These are phyloP conservation scores for Puccinellia tenuiflora DNA, from an alignment of 176 grass and related monocot species.

Conservation along the genomic window DNA sequence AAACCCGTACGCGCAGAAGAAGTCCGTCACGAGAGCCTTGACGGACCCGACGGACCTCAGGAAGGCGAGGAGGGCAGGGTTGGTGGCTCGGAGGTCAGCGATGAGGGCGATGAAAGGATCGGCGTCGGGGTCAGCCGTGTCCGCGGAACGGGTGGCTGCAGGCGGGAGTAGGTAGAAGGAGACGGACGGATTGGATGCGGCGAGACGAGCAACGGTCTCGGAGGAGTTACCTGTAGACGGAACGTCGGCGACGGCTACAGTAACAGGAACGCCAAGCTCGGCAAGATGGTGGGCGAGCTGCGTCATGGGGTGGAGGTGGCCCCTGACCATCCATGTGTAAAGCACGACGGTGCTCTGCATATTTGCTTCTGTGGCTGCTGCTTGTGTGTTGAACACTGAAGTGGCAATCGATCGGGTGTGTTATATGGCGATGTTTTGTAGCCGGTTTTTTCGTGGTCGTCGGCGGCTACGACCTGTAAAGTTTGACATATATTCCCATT, in stretches of 20 bases:
- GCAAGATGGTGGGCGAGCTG: slow-evolving; percentile 37
- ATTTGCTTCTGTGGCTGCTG: background rate
- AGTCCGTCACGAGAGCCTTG: slow-evolving; percentile 46
- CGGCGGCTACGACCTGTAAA: background rate
- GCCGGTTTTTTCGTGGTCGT: background rate
- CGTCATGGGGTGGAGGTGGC: slow-evolving; percentile 51
- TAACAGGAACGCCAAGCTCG: slow-evolving; percentile 21
- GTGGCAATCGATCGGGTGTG: background rate
- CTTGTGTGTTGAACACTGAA: background rate
- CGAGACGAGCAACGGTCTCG: background rate
- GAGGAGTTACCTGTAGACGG: slow-evolving; percentile 15
- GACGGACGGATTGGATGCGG: slow-evolving; percentile 27
- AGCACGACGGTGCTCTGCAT: slow-evolving; percentile 38
- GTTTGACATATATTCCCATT: background rate
- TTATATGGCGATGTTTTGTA: background rate
- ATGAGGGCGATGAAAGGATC: slow-evolving; percentile 37
- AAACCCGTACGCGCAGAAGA: slow-evolving; percentile 47
- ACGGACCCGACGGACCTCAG: slow-evolving; percentile 25
- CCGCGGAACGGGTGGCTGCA: background rate
- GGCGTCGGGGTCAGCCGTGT: slow-evolving; percentile 6
- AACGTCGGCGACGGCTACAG: slow-evolving; percentile 36
- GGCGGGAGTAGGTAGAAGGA: slow-evolving; percentile 41
- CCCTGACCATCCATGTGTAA: slow-evolving; percentile 47
- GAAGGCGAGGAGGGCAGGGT: slow-evolving; percentile 19
- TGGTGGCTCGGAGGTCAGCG: slow-evolving; percentile 31